Base-by-base conservation (phyloP, 805 yeast genomes). In the Candida pseudofarinosa region DNA sequence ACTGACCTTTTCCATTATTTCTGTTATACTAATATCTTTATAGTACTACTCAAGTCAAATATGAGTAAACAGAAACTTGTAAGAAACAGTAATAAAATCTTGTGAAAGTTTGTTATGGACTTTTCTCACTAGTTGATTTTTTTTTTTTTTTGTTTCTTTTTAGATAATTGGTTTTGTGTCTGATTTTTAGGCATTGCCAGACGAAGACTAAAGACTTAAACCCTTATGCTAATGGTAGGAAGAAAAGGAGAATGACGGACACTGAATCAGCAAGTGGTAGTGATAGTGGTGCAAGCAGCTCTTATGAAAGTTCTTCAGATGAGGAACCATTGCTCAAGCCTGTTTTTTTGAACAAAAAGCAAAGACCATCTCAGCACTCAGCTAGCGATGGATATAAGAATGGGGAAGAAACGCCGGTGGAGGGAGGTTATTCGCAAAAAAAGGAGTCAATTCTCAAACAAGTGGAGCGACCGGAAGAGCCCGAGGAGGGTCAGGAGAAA, bases 301-400 rank as follows among this genome's bases (percentile, higher is more conserved):
- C 43, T 5, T 26, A 33, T 26, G 45, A 39, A 4, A 8, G 46
- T 4, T 43, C 48, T 3, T 45, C 48, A 2, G 37, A 38, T 18
- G 41, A 45, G 13, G 46, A 39, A 18, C 31, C 32, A 16, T 28
- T 45, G 31, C 19, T 42, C 18, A 46, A 43, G 36, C 54, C 54
- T 7, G 45, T 51, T 7, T 53, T 50, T 36, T 40, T 51, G 14
- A 43, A 48, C 15, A 45, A 46, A 26, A 19, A 36, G 13, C 40
- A 45, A 32, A 18, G 52, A 32, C 15, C 17, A 16, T 4, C 23
- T 20, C 35, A 15, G 23, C 19, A 19, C 6, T 23, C 28, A 23
- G 28, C 28, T 23, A 10, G 10, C 28, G 28, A 23, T 23, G 10
- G 28, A 23, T 12, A 35, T 33, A 13, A 15, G 34, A 3, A 39